Conservation (phyloP, 2,329 filamentous ascomycete genomes). For the Fusarium algeriense region DNA sequence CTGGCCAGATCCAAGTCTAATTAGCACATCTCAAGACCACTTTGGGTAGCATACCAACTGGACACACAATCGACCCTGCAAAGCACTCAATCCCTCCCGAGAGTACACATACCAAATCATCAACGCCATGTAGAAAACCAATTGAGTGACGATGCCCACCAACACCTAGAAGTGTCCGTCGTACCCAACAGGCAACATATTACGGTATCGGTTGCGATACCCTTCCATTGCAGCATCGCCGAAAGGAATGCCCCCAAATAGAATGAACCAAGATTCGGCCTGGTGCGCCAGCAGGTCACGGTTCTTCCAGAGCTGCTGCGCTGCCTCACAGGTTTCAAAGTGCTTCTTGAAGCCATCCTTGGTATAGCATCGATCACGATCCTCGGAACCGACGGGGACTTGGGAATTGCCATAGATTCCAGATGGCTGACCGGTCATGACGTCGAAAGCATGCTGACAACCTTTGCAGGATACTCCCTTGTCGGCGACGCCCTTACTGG, state of each 20-base stretch:
- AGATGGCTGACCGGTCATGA: too few species aligned
- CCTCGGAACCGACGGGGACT: too few species aligned
- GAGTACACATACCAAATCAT: not conserved
- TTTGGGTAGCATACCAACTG: too few species aligned
- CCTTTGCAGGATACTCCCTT: not conserved
- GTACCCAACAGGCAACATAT: accelerated
- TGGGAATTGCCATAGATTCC: too few species aligned
- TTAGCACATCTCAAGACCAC: too few species aligned
- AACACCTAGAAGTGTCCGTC: not conserved
- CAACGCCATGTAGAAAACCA: accelerated
- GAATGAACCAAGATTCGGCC: not conserved
- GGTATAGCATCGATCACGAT: not conserved
- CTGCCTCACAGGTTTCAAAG: not conserved
- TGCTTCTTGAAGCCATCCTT: not conserved
- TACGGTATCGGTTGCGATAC: accelerated
- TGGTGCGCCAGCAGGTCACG: not conserved
- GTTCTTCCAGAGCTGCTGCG: not conserved
- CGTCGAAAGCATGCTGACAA: accelerated
- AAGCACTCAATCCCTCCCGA: too few species aligned
- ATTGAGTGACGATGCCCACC: accelerated
- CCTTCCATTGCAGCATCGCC: accelerated
- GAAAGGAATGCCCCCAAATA: not conserved
- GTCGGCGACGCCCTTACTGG: accelerated
- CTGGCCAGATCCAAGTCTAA: too few species aligned
- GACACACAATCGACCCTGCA: too few species aligned